A percentile compares a stretch with the other conserved stretches of the same genome.
Evolutionary conservation across 805 yeast species (phyloP).

Genomic region (Candida nitratophila): DNA sequence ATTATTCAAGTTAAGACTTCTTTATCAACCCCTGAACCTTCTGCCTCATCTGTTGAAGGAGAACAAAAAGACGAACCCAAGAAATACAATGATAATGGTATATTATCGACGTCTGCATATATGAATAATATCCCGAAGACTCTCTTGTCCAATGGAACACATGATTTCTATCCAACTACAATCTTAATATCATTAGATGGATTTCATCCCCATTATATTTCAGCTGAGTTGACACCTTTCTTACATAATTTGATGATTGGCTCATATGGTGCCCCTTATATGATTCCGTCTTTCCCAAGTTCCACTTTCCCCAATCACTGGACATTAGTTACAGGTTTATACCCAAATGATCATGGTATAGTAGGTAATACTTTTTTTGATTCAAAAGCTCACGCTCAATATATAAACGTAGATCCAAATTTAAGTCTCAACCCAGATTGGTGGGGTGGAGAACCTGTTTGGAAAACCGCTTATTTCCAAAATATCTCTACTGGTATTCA

Average conservation of each 20-base stretch:
- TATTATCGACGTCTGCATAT: background rate
- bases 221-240: conserved; percentile 59
- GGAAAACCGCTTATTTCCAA: conserved; percentile 68
- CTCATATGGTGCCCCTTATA: conserved; percentile 66
- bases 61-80: conserved; percentile 2
- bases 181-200: conserved; percentile 79
- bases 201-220: conserved; percentile 83
- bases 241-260: conserved; percentile 49
- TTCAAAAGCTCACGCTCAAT: conserved; percentile 44
- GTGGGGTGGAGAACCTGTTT: conserved; percentile 91
- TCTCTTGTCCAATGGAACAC: conserved; percentile 52
- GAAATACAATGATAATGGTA: background rate
- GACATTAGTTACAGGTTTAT: conserved; percentile 81
- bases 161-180: conserved; percentile 70
- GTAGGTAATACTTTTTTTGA: conserved; percentile 79
- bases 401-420: conserved; percentile 53
- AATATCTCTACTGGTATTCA: conserved; percentile 69
- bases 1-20: background rate
- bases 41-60: background rate
- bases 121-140: conserved; percentile 9
- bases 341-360: conserved; percentile 81
- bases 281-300: conserved; percentile 84
- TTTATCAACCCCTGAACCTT: background rate
- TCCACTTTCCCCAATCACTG: conserved; percentile 91
- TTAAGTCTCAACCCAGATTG: conserved; percentile 48